Conservation (phyloP, 2,329 filamentous ascomycete genomes). For the Tolypocladium nubicola region DNA sequence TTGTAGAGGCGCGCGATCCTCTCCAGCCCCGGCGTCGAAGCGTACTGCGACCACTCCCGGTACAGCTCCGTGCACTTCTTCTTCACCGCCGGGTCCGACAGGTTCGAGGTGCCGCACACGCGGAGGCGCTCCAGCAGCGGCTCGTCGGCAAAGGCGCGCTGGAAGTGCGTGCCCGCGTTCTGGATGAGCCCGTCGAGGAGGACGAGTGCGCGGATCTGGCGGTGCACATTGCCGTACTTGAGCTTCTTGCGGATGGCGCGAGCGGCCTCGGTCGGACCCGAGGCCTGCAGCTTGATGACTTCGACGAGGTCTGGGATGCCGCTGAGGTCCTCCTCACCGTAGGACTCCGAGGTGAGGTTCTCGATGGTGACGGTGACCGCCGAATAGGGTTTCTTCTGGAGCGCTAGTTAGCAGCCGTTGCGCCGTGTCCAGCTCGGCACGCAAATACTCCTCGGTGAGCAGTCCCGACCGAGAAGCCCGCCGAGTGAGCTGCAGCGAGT, state of each 20-base stretch:
- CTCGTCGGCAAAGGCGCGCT: constrained; percentile 81
- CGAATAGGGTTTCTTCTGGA: constrained; percentile 66
- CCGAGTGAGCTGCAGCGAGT: background rate
- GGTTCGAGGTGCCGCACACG: constrained; percentile 73
- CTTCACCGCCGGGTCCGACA: constrained; percentile 77
- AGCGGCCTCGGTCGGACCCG: constrained; percentile 80
- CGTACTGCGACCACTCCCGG: constrained; percentile 80
- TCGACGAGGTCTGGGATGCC: constrained; percentile 93
- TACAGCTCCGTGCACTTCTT: constrained; percentile 84
- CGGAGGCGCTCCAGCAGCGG: constrained; percentile 83
- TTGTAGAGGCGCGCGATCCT: constrained; percentile 69
- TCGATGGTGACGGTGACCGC: constrained; percentile 91
- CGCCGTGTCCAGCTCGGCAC: background rate
- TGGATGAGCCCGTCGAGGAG: constrained; percentile 90
- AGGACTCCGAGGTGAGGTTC: constrained; percentile 77
- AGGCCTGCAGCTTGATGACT: constrained; percentile 78
- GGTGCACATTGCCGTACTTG: constrained; percentile 94
- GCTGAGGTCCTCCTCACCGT: constrained; percentile 81
- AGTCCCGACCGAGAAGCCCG: background rate
- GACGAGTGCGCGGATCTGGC: constrained; percentile 78
- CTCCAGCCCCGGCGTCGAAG: constrained; percentile 68
- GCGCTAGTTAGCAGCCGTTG: background rate
- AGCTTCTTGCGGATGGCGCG: constrained; percentile 93
- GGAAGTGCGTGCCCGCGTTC: constrained; percentile 81
- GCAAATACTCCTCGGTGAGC: background rate